Conservation (phyloP, 2,329 filamentous ascomycete species). For the Colletotrichum liaoningense region DNA sequence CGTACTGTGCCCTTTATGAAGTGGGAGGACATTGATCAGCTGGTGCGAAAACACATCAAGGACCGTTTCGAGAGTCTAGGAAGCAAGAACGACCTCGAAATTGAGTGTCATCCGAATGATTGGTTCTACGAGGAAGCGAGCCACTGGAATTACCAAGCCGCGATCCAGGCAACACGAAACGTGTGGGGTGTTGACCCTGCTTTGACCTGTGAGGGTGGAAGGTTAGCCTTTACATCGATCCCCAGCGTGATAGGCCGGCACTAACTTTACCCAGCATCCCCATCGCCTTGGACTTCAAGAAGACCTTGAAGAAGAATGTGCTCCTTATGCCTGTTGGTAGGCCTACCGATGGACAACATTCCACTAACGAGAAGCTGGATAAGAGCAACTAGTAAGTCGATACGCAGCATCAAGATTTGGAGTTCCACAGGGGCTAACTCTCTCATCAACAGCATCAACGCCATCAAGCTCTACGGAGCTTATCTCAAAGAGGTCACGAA, state of each 20-base stretch:
- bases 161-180: constrained; percentile 90
- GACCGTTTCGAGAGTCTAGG: constrained; percentile 86
- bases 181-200: constrained; percentile 95
- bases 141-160: constrained; percentile 98
- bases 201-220: constrained; percentile 94
- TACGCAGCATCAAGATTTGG: rapidly evolving
- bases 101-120: constrained; percentile 89
- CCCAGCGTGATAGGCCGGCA: neutral
- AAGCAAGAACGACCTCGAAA: constrained; percentile 91
- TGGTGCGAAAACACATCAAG: constrained; percentile 86
- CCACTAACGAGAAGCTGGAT: constrained; percentile 98
- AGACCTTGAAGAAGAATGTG: constrained; percentile 97
- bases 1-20: constrained; percentile 98
- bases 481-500: constrained; percentile 75
- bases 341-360: constrained; percentile 95
- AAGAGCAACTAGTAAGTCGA: constrained; percentile 81
- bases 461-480: constrained; percentile 92
- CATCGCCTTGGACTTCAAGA: constrained; percentile 95
- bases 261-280: constrained; percentile 75
- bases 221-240: constrained; percentile 58
- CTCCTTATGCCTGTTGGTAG: constrained; percentile 95
- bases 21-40: constrained; percentile 85
- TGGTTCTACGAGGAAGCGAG: constrained; percentile 99
- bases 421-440: neutral
- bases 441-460: constrained; percentile 72